Evolutionary conservation across 2,329 filamentous ascomycete species (phyloP).

Genomic region (Trichoderma semiorbis): DNA sequence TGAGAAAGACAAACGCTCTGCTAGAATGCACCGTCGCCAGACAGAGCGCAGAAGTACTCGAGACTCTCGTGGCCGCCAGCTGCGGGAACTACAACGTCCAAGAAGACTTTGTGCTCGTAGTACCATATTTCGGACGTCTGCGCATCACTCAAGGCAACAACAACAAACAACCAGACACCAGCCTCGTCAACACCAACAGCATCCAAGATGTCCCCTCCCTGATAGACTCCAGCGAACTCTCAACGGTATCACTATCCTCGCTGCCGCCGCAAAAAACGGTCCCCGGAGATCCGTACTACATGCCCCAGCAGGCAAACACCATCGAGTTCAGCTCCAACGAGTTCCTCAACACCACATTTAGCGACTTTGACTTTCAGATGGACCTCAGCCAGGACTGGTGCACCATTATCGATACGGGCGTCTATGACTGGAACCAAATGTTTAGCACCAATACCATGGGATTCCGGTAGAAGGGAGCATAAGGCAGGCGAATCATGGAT

Average conservation of each 20-base stretch:
- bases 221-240: not conserved
- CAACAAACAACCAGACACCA: not conserved
- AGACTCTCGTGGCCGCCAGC: constrained; percentile 7
- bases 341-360: constrained; percentile 7
- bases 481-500: not conserved
- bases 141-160: not conserved
- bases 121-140: constrained; percentile 19
- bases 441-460: not conserved
- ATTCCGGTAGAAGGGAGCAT: not conserved
- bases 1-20: not conserved
- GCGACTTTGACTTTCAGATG: constrained; percentile 16
- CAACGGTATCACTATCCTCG: not conserved
- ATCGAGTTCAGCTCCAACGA: constrained; percentile 17
- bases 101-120: not conserved
- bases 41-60: constrained; percentile 16
- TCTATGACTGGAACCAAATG: constrained; percentile 9
- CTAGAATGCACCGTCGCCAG: constrained; percentile 18
- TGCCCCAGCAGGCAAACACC: not conserved
- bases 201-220: not conserved
- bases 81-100: not conserved
- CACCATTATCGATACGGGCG: constrained; percentile 3
- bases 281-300: not conserved
- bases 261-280: not conserved
- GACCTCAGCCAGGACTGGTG: constrained; percentile 16
- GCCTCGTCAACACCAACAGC: not conserved